These are phyloP conservation scores for Saksenaea vasiformis DNA, from an alignment of 371 early-diverging fungal genomes.

Conservation along the genomic window DNA sequence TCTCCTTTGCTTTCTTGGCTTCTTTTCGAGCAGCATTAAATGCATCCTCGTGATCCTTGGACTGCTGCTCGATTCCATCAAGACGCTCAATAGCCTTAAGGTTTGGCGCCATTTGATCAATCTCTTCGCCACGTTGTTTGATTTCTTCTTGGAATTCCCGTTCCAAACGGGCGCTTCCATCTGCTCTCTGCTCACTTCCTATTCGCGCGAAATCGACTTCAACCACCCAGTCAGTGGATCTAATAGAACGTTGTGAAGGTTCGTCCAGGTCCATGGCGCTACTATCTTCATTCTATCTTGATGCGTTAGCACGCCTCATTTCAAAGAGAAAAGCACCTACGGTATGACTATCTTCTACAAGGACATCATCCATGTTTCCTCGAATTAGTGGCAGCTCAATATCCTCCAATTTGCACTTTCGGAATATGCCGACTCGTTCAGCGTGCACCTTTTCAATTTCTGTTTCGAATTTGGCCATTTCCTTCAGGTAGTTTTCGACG, in stretches of 20 bases:
- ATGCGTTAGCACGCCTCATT: background rate
- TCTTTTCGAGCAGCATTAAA: conserved; percentile 78
- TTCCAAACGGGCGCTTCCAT: conserved; percentile 60
- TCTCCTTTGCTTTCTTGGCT: conserved; percentile 79
- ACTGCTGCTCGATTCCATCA: conserved; percentile 78
- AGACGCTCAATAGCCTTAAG: conserved; percentile 84
- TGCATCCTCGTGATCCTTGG: conserved; percentile 78
- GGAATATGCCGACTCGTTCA: conserved; percentile 77
- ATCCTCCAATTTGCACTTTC: conserved; percentile 91
- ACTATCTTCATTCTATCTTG: background rate
- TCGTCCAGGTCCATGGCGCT: conserved; percentile 60
- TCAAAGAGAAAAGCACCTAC: conserved; percentile 1
- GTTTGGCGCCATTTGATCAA: conserved; percentile 90
- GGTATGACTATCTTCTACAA: conserved; percentile 56
- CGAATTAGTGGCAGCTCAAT: conserved; percentile 78
- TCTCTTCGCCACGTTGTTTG: conserved; percentile 64
- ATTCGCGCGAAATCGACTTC: conserved; percentile 64
- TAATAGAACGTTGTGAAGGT: conserved; percentile 38
- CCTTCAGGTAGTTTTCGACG: conserved; percentile 68
- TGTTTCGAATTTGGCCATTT: conserved; percentile 65
- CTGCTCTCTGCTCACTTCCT: conserved; percentile 46
- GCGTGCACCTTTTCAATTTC: conserved; percentile 75
- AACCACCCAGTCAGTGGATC: conserved; percentile 52
- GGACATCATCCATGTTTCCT: conserved; percentile 71
- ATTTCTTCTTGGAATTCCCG: conserved; percentile 73